phyloP scores from a whole-genome alignment of 1,284 basidiomycete genomes.

The Puccinia triticina region DNA sequence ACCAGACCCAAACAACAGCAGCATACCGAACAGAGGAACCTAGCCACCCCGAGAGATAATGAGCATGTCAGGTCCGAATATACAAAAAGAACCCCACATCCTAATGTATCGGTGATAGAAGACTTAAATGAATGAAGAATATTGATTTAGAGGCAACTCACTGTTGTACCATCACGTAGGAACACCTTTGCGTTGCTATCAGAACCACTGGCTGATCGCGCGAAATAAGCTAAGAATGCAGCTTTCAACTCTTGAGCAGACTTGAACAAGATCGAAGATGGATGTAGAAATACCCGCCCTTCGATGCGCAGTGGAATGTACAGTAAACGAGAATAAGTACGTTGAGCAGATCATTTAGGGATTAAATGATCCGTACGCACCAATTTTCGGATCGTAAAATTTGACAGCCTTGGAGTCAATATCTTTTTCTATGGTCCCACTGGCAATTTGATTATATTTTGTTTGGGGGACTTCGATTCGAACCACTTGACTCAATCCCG shows the following conservation, averaged over 20 bases:
- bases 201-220: conserved; percentile 71
- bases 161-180: conserved; percentile 84
- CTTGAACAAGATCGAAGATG: conserved; percentile 76
- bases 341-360: not conserved
- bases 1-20: conserved; percentile 47
- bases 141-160: conserved; percentile 59
- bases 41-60: conserved; percentile 69
- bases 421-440: conserved; percentile 77
- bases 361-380: conserved; percentile 9
- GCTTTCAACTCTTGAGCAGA: conserved; percentile 72
- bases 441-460: conserved; percentile 79
- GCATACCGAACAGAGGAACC: conserved; percentile 70
- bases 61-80: conserved; percentile 65
- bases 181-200: conserved; percentile 70
- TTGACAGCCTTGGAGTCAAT: conserved; percentile 79
- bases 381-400: conserved; percentile 68
- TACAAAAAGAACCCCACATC: conserved; percentile 8
- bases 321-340: not conserved
- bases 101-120: not conserved
- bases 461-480: conserved; percentile 75
- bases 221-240: conserved; percentile 79
- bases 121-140: not conserved
- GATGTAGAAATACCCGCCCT: conserved; percentile 77
- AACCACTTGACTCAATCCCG: conserved; percentile 71
- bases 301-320: conserved; percentile 28